Conservation (phyloP, 139 green algal genomes). For the Coelastrella sp. region DNA sequence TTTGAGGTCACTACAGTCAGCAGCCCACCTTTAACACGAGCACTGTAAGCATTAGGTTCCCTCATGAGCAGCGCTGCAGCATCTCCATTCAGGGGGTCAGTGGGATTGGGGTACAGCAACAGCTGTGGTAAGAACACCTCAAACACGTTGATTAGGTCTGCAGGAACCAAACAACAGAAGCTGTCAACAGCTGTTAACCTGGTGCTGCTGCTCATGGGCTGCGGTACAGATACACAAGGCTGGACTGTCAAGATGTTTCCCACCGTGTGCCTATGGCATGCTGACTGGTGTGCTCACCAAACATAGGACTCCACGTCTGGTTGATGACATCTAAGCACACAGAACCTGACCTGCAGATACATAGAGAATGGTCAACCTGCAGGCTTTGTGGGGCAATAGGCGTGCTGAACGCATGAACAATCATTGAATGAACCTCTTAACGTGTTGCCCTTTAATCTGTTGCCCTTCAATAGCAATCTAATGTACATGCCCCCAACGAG, state of each 20-base stretch:
- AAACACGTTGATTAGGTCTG: constrained; percentile 99
- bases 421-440: too few relatives aligned
- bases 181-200: too few relatives aligned
- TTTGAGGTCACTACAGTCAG: not conserved
- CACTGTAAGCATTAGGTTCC: constrained; percentile 91
- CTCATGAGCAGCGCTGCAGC: constrained; percentile 97
- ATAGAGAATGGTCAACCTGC: not conserved
- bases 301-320: constrained; percentile 99
- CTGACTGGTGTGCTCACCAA: constrained; percentile 74
- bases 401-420: too few relatives aligned
- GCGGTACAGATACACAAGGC: too few relatives aligned
- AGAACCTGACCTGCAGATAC: constrained; percentile 80
- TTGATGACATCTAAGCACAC: constrained; percentile 99
- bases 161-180: not conserved
- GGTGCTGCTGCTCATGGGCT: too few relatives aligned
- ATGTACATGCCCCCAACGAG: not conserved
- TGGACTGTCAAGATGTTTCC: not conserved
- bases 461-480: not conserved
- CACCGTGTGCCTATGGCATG: too few relatives aligned
- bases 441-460: too few relatives aligned
- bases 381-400: too few relatives aligned
- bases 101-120: constrained; percentile 98
- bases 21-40: constrained; percentile 87
- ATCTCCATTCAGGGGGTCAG: constrained; percentile 98
- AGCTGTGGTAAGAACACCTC: constrained; percentile 99